Percentiles rank a stretch among this genome's conserved stretches.
These are phyloP conservation scores for Epichloe sp. DNA, from an alignment of 2,329 filamentous ascomycete species.

Conservation along the genomic window DNA sequence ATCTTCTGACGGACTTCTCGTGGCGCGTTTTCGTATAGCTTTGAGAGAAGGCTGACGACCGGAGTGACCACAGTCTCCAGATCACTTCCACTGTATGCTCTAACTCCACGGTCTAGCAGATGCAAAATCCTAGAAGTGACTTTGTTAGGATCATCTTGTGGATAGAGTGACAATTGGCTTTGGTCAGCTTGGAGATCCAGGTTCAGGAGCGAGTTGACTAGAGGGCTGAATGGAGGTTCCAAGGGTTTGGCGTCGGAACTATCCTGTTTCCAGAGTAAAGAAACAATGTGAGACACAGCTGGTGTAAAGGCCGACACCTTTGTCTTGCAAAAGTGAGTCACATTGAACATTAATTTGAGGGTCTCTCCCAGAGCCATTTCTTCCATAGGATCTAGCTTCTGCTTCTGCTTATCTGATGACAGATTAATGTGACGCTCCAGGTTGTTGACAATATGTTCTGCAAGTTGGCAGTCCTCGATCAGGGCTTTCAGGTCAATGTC, in stretches of 20 bases:
- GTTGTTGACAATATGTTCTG: constrained; percentile 52
- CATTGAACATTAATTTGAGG: constrained; percentile 79
- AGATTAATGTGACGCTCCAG: constrained; percentile 54
- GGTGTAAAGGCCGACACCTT: constrained; percentile 49
- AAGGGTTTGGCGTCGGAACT: constrained; percentile 52
- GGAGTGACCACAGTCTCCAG: constrained; percentile 61
- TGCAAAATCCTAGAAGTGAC: constrained; percentile 54
- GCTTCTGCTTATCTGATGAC: constrained; percentile 17
- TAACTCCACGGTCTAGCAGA: constrained; percentile 55
- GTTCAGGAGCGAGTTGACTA: constrained; percentile 74
- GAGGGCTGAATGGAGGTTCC: constrained; percentile 54
- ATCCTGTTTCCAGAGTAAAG: constrained; percentile 49
- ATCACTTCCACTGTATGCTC: constrained; percentile 50
- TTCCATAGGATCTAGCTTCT: constrained; percentile 44
- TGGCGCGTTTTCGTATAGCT: constrained; percentile 57
- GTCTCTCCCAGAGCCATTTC: constrained; percentile 74
- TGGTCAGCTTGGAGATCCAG: constrained; percentile 52
- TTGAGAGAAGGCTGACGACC: constrained; percentile 59
- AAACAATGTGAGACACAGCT: constrained; percentile 56
- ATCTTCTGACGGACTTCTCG: constrained; percentile 46
- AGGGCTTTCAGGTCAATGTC: constrained; percentile 35
- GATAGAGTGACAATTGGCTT: constrained; percentile 48
- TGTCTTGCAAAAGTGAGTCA: constrained; percentile 60
- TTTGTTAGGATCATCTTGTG: constrained; percentile 43
- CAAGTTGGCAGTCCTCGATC: constrained; percentile 28